Conservation (phyloP, 768 basidiomycete species). For the Termitomyces sp. region DNA sequence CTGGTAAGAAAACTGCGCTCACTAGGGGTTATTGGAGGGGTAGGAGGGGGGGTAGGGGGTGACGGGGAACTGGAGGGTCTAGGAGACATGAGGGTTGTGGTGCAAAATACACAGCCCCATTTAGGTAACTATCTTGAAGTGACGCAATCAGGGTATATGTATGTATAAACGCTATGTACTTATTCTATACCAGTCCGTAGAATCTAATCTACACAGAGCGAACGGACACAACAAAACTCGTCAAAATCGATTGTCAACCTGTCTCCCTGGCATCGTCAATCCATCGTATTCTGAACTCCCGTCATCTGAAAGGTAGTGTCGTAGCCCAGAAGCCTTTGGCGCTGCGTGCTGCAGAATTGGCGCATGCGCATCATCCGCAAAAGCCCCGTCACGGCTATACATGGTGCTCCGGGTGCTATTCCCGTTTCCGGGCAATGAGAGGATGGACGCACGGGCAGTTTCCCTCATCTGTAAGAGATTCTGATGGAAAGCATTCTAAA, state of each 20-base stretch:
- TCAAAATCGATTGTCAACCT: conserved; percentile 35
- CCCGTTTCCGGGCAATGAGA: conserved; percentile 46
- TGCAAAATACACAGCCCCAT: background rate
- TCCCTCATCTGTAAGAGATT: conserved; percentile 79
- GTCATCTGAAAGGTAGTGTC: conserved; percentile 48
- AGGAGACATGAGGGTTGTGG: conserved; percentile 14
- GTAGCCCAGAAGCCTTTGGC: conserved; percentile 53
- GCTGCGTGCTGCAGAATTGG: conserved; percentile 48
- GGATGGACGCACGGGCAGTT: conserved; percentile 62
- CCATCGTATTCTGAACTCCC: conserved; percentile 45
- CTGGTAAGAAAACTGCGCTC: conserved; percentile 26
- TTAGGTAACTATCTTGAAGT: background rate
- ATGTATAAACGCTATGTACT: background rate
- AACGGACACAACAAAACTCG: background rate
- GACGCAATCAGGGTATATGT: background rate
- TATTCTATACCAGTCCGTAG: conserved; percentile 12
- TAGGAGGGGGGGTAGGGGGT: conserved; percentile 33
- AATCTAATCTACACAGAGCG: conserved; percentile 7
- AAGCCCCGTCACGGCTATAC: conserved; percentile 43
- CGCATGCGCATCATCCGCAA: conserved; percentile 51
- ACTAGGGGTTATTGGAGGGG: conserved; percentile 34
- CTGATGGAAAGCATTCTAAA: conserved; percentile 73
- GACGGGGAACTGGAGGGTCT: conserved; percentile 21
- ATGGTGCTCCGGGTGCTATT: conserved; percentile 46
- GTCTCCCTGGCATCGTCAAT: conserved; percentile 37